Percentiles rank a stretch among this genome's conserved stretches.
Conservation (phyloP, 805 yeast species). For the Saturnispora halmiae region DNA sequence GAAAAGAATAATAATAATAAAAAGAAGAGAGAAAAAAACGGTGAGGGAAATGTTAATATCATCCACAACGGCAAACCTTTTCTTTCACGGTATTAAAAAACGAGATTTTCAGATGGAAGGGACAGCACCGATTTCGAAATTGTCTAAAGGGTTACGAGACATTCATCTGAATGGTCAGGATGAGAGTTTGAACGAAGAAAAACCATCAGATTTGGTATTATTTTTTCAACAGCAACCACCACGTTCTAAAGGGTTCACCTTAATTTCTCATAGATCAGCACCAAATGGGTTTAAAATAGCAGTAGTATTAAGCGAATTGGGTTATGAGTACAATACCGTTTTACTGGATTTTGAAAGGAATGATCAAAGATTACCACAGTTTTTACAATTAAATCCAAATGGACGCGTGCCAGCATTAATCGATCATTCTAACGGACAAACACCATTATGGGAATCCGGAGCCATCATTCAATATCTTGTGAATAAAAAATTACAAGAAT, state of each 20-base stretch:
- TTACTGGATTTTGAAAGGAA: slow-evolving; percentile 80
- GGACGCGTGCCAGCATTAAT: slow-evolving; percentile 93
- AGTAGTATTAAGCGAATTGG: slow-evolving; percentile 75
- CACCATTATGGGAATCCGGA: slow-evolving; percentile 91
- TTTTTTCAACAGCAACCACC: slow-evolving; percentile 65
- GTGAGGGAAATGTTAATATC: too few relatives aligned
- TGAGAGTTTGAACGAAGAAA: slow-evolving; percentile 3
- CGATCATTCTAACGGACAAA: slow-evolving; percentile 57
- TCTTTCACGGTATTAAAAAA: not conserved
- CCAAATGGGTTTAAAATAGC: slow-evolving; percentile 97
- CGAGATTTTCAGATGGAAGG: not conserved
- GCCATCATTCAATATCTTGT: slow-evolving; percentile 81
- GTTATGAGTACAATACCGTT: slow-evolving; percentile 68
- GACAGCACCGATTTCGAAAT: slow-evolving; percentile 28
- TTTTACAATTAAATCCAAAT: slow-evolving; percentile 88
- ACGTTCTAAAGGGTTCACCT: slow-evolving; percentile 61
- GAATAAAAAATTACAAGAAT: slow-evolving; percentile 53
- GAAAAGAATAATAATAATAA: not conserved
- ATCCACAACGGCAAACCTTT: not conserved
- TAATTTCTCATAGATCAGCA: slow-evolving; percentile 77
- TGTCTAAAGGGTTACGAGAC: slow-evolving; percentile 32
- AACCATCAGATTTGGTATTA: slow-evolving; percentile 46
- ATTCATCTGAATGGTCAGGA: slow-evolving; percentile 22
- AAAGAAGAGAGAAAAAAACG: not conserved
- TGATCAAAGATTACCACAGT: slow-evolving; percentile 90